Base-by-base conservation (phyloP, 148 eudicot genomes). In the Pouteria glomerata region DNA sequence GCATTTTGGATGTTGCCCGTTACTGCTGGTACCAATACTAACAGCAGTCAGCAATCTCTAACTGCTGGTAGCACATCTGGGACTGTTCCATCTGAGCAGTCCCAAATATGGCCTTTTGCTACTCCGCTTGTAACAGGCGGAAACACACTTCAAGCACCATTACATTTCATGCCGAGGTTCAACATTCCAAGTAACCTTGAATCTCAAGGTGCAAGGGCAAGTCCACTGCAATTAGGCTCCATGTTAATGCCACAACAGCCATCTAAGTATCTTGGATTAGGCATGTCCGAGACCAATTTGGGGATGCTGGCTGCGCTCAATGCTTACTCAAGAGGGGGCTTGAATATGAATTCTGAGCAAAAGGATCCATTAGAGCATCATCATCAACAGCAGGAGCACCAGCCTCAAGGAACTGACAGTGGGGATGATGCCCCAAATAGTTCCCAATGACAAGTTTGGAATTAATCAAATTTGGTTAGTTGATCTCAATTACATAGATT, bases 271-370 rank as follows among this genome's bases (percentile, higher is more conserved):
- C 81, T 87, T 24, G 90, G 90, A 26, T 72, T 87, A 51, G 88
- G 88, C 7, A 71, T 82, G 66, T 34, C 78, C 5, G 90, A 84
- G 35, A 59, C 74, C 53, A 84, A 84, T 82, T 73, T 84, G 83
- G 90, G 90, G 8, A 84, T 87, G 88, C 69, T 87, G 61, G 90
- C 90, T 11, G 88, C 90, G 44, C 78, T 87, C 1, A 84, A 84
- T 87, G 83, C 86, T 45, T 84, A 76, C 74, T 77, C 86, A 1
- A 75, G 85, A 72, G 81, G 68, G 5, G 82, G 81, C 12, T 71
- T 82, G 69, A 82, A 82, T 63, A 73, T 79, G 77, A 81, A 85
- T 52, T 74, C 82, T 2, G 82, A 78, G 21, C 82, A 73, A 59
- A 60, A 42, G 51, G 72, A 71, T 57, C 74, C 77, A 27, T 42